Evolutionary conservation across 176 grass and related monocot genomes (phyloP).

Genomic region (Ensete glaucum): DNA sequence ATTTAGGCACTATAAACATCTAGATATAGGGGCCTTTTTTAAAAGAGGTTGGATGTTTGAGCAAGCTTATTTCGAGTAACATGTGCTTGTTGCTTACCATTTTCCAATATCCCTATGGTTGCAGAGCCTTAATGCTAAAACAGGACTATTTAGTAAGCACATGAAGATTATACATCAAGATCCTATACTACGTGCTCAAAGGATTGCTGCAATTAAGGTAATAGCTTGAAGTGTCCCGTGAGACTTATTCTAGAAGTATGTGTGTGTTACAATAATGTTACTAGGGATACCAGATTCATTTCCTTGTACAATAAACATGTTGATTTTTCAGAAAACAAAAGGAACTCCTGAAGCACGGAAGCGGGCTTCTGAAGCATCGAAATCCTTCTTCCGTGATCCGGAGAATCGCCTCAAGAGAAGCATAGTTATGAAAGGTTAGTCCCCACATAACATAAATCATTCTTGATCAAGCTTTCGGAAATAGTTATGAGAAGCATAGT

Average conservation of each 20-base stretch:
- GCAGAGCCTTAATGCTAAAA: slow-evolving; percentile 99
- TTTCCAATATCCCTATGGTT: slow-evolving; percentile 56
- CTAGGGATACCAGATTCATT: neutral
- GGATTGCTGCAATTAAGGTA: slow-evolving; percentile 88
- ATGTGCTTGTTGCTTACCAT: slow-evolving; percentile 14
- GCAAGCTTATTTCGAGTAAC: neutral
- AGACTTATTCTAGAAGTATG: neutral
- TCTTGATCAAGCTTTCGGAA: neutral
- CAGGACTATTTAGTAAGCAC: slow-evolving; percentile 83
- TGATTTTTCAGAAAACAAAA: slow-evolving; percentile 60
- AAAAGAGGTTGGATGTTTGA: neutral
- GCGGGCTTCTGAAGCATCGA: slow-evolving; percentile 60
- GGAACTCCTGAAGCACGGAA: slow-evolving; percentile 66
- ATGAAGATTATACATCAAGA: slow-evolving; percentile 90
- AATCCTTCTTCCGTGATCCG: slow-evolving; percentile 59
- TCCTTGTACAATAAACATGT: neutral
- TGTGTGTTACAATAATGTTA: neutral
- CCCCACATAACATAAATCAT: neutral
- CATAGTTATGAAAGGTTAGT: slow-evolving; percentile 76
- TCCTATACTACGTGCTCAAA: slow-evolving; percentile 68
- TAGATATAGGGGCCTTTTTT: too few species aligned
- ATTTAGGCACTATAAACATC: too few species aligned
- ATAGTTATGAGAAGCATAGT: too few species aligned
- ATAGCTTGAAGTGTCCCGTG: neutral
- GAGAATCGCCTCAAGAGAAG: slow-evolving; percentile 84